Percentiles rank a stretch among this genome's conserved stretches.
Conservation (phyloP, 73 alveolate genomes). For the Paramecium biaurelia region DNA sequence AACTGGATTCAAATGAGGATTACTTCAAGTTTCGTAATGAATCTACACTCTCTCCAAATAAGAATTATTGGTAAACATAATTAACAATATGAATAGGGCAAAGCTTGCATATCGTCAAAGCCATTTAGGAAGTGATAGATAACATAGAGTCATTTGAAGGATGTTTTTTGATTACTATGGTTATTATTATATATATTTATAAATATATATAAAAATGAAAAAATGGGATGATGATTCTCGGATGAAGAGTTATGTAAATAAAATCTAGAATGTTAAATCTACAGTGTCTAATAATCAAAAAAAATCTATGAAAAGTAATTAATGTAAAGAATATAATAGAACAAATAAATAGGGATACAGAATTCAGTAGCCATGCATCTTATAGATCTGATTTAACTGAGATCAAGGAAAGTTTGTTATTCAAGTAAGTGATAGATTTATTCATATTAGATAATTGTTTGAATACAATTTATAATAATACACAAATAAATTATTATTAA, state of each 20-base stretch:
- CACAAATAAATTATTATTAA: constrained; percentile 3
- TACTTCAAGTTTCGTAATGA: background rate
- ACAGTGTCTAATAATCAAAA: background rate
- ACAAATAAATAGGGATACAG: background rate
- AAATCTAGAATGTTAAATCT: background rate
- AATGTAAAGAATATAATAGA: background rate
- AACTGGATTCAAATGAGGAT: background rate
- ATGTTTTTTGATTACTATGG: background rate
- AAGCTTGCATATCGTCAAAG: background rate
- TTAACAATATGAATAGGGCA: background rate
- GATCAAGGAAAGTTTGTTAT: background rate
- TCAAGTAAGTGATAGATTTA: background rate
- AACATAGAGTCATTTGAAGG: background rate
- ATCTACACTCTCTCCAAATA: background rate
- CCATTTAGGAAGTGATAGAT: background rate
- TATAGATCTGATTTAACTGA: constrained; percentile 10
- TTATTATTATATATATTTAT: background rate
- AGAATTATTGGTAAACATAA: background rate
- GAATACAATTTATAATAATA: constrained; percentile 41
- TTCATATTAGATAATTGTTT: background rate
- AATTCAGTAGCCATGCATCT: constrained; percentile 21
- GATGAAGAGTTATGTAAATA: background rate
- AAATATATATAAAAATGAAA: background rate
- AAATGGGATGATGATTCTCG: constrained; percentile 43
- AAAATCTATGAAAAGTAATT: background rate